Base-by-base conservation (phyloP, 345 rosid species). In the Dipteronia sinensis region DNA sequence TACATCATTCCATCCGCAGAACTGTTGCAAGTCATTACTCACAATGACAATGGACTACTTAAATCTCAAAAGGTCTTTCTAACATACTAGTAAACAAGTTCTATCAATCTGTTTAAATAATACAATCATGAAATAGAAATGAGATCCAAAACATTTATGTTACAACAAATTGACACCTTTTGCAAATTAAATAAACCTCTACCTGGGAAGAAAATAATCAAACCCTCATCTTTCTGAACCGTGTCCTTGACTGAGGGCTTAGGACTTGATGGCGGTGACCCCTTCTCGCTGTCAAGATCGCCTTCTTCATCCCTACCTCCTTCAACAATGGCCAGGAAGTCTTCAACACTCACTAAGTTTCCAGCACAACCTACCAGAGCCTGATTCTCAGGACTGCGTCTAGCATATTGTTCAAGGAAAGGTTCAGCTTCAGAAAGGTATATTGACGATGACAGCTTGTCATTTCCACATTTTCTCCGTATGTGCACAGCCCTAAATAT, bases 141-240 rank as follows among this genome's bases (percentile, higher is more conserved):
- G 74, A 49, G 12, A 29, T n/a, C 38, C 12, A 19, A 71, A 16
- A 17, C 7, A n/a, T 19, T 31, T 31, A 71, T 64, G 1, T 13
- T 34, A 1, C 62, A 64, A 34, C 23, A 47, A 74, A 46, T 25
- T 19, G 68, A 61, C 29, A 17, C 59, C n/a, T 19, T 20, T 19
- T 29, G 11, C 63, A 27, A 27, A 23, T 74, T 47, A 55, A 46
- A 63, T 72, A 71, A 20, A 74, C 64, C 20, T 56, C 79, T 87
- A 95, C 99, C 99, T 73, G 99, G 99, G 82, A 94, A 96, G 80
- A 96, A 94, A 67, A 96, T 92, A 78, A 96, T 86, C 82, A 92
- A 91, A 81, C 98, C 97, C 85, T 85, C 86, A 76, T 87, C 78
- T 84, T 90, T 95, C 61, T 82, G 88, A 80, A 91, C 85, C 69